phyloP scores from a whole-genome alignment of 768 basidiomycete species.

The Clitopilus passeckerianus region DNA sequence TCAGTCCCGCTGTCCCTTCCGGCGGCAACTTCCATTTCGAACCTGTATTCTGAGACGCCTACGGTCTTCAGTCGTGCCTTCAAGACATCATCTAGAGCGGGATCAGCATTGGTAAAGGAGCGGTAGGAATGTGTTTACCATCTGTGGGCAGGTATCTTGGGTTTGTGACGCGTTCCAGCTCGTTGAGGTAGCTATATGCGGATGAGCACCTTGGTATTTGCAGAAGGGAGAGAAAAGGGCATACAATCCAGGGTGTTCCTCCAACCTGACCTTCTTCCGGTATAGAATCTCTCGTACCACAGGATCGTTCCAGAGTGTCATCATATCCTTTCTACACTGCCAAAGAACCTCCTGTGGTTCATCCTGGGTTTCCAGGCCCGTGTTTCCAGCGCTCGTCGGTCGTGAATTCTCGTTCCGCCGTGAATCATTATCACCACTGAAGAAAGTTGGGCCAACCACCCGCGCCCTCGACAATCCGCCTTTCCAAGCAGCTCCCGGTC shows the following conservation, averaged over 20 bases:
- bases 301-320: constrained; percentile 61
- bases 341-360: constrained; percentile 59
- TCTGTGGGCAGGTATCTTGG: constrained; percentile 64
- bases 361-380: constrained; percentile 42
- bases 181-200: constrained; percentile 58
- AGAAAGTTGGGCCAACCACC: constrained; percentile 24
- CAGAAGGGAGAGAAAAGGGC: constrained; percentile 20
- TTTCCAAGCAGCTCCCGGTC: constrained; percentile 67
- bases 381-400: constrained; percentile 40
- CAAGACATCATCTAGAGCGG: constrained; percentile 60
- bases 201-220: neutral
- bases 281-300: constrained; percentile 50
- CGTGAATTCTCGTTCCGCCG: constrained; percentile 16
- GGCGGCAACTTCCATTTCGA: constrained; percentile 62
- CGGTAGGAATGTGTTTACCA: constrained; percentile 28
- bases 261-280: constrained; percentile 55
- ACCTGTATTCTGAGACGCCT: constrained; percentile 77
- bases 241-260: constrained; percentile 75
- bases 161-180: constrained; percentile 60
- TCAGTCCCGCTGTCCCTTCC: constrained; percentile 56
- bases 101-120: neutral
- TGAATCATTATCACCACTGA: constrained; percentile 14
- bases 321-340: constrained; percentile 60
- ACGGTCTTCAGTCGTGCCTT: constrained; percentile 74
- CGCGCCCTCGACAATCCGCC: constrained; percentile 45